phyloP scores from a whole-genome alignment of 2,329 filamentous ascomycete genomes.

The Seiridium cupressi region DNA sequence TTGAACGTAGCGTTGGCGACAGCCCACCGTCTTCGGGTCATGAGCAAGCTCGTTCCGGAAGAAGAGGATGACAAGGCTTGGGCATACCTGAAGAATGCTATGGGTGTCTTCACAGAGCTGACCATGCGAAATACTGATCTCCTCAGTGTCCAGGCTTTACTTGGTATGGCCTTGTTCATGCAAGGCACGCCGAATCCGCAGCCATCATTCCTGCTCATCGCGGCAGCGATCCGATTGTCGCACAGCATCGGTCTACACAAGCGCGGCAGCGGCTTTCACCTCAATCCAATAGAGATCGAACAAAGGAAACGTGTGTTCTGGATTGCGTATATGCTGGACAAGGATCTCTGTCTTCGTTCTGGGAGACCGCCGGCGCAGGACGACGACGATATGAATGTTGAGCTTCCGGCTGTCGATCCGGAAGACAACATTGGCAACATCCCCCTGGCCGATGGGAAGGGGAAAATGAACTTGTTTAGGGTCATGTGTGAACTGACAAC shows the following conservation, averaged over 20 bases:
- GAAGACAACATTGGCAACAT: constrained; percentile 94
- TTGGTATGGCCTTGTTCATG: constrained; percentile 92
- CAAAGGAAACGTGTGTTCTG: constrained; percentile 71
- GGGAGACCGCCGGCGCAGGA: constrained; percentile 61
- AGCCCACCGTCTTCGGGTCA: constrained; percentile 85
- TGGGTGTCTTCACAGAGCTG: constrained; percentile 88
- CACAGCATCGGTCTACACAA: constrained; percentile 97
- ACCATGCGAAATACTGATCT: constrained; percentile 96
- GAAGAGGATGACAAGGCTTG: constrained; percentile 95
- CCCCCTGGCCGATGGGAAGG: constrained; percentile 80
- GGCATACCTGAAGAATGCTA: constrained; percentile 94
- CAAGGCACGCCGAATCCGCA: constrained; percentile 97
- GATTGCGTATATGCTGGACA: constrained; percentile 66
- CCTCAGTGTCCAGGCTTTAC: constrained; percentile 86
- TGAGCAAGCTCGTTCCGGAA: constrained; percentile 88
- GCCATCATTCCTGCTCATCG: constrained; percentile 86
- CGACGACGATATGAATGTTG: constrained; percentile 85
- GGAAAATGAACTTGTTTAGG: constrained; percentile 92
- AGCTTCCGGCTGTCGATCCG: constrained; percentile 87
- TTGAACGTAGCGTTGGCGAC: constrained; percentile 94
- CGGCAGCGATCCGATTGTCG: constrained; percentile 83
- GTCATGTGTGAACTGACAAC: constrained; percentile 88
- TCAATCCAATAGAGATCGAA: constrained; percentile 92
- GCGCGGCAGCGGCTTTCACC: constrained; percentile 84
- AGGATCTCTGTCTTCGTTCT: constrained; percentile 59